These are phyloP conservation scores for Neopestalotiopsis sp. DNA, from an alignment of 2,329 filamentous ascomycete species.

Conservation along the genomic window DNA sequence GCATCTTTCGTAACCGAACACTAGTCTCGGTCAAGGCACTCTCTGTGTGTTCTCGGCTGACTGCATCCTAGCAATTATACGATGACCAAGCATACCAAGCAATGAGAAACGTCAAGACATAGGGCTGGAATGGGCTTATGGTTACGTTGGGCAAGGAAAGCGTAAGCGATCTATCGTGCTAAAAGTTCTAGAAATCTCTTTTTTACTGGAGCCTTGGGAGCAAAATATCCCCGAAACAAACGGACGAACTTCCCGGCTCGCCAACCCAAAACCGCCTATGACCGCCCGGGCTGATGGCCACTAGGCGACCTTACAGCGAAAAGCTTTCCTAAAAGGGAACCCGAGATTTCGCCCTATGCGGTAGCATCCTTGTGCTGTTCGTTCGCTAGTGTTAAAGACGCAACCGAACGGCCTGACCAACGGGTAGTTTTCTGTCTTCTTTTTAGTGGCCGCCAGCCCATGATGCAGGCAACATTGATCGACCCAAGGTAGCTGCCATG, in stretches of 20 bases:
- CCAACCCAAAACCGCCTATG: not conserved
- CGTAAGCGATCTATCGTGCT: slow-evolving; percentile 4
- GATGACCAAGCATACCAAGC: not conserved
- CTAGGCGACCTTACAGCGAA: slow-evolving; percentile 23
- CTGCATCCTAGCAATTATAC: not conserved
- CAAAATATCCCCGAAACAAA: no score
- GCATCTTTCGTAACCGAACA: not conserved
- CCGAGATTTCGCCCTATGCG: slow-evolving; percentile 13
- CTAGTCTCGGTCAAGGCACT: not conserved
- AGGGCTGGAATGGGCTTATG: not conserved
- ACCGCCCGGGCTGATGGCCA: not conserved
- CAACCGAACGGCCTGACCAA: not conserved
- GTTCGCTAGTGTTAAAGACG: not conserved
- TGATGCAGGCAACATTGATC: not conserved
- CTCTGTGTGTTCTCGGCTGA: not conserved
- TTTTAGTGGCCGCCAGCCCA: not conserved
- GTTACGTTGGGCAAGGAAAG: not conserved
- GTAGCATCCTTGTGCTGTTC: not conserved
- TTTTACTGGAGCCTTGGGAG: no score
- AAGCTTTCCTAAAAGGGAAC: slow-evolving; percentile 28
- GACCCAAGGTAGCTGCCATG: not conserved
- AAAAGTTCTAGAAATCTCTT: not conserved
- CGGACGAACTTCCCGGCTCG: no score
- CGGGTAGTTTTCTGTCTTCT: no score
- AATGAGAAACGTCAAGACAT: not conserved